These are phyloP conservation scores for Epichloe bromicola DNA, from an alignment of 2,329 filamentous ascomycete genomes.

Conservation along the genomic window DNA sequence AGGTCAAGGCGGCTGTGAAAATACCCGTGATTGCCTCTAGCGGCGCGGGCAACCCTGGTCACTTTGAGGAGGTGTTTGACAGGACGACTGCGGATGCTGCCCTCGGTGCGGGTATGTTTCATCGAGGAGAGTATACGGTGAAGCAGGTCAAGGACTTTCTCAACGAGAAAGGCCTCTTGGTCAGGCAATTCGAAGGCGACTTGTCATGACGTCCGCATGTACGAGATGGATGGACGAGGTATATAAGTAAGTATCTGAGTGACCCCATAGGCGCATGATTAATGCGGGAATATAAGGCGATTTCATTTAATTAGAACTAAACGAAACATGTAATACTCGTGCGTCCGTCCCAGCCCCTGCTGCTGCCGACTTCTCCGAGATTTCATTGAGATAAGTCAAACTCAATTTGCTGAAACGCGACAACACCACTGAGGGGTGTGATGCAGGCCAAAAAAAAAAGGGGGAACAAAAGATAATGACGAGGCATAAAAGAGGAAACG, in stretches of 20 bases:
- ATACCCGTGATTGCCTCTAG: slow-evolving; percentile 95
- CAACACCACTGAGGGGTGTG: not conserved
- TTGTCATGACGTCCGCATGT: slow-evolving; percentile 15
- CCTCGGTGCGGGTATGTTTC: slow-evolving; percentile 93
- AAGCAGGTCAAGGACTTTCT: slow-evolving; percentile 84
- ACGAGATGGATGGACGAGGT: not conserved
- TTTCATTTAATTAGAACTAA: not conserved
- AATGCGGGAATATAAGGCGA: not conserved
- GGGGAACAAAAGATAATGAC: not conserved
- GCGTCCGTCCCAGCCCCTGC: not conserved
- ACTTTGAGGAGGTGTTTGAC: slow-evolving; percentile 85
- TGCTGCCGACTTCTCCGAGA: not conserved
- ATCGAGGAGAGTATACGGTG: slow-evolving; percentile 88
- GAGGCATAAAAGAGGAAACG: not conserved
- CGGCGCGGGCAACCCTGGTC: slow-evolving; percentile 73
- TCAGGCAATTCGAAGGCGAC: slow-evolving; percentile 63
- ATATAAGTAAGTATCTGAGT: not conserved
- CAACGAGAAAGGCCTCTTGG: slow-evolving; percentile 54
- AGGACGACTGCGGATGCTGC: slow-evolving; percentile 83
- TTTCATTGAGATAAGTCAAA: not conserved
- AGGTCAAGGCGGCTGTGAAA: slow-evolving; percentile 74
- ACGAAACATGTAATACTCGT: not conserved
- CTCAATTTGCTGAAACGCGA: not conserved
- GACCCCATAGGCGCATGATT: not conserved
- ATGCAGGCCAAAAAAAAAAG: not conserved